phyloP scores from a whole-genome alignment of 108 stramenopile genomes.

The Parietichytrium sp. region DNA sequence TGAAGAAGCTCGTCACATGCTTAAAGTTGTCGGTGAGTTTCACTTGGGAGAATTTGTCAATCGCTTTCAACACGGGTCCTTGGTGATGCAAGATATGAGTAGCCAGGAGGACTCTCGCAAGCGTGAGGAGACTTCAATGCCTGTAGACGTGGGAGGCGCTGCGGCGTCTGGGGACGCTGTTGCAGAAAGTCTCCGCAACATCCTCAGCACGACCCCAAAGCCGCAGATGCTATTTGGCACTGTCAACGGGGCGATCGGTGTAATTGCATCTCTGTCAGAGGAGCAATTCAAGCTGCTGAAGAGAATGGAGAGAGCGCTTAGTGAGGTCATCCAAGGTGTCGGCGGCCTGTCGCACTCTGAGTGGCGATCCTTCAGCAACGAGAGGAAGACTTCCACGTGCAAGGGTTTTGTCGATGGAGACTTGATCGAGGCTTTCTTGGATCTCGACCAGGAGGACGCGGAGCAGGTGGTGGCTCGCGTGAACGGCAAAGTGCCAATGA shows the following conservation, averaged over 20 bases:
- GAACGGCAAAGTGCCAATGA: neutral
- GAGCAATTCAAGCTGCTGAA: constrained; percentile 78
- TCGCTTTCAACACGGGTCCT: constrained; percentile 80
- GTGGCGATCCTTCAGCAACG: constrained; percentile 77
- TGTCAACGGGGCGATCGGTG: constrained; percentile 86
- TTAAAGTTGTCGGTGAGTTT: constrained; percentile 85
- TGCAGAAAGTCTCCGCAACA: constrained; percentile 44
- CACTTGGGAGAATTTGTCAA: constrained; percentile 94
- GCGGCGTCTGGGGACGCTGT: neutral
- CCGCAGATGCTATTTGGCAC: constrained; percentile 79
- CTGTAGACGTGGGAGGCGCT: constrained; percentile 16
- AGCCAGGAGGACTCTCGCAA: constrained; percentile 7
- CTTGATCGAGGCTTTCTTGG: constrained; percentile 85
- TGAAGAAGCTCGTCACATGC: constrained; percentile 79
- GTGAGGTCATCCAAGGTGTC: constrained; percentile 67
- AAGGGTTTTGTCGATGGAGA: constrained; percentile 94
- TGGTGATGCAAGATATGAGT: constrained; percentile 80
- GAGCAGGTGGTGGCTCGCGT: constrained; percentile 46
- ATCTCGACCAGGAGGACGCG: constrained; percentile 66
- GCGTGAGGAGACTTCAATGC: neutral
- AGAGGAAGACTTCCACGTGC: constrained; percentile 62
- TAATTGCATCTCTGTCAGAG: constrained; percentile 77
- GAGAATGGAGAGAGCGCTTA: constrained; percentile 74
- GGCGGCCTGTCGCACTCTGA: constrained; percentile 80
- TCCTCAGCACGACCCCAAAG: constrained; percentile 32